Evolutionary conservation across 768 basidiomycete species (phyloP).

Genomic region (Kwoniella mangroviensis): DNA sequence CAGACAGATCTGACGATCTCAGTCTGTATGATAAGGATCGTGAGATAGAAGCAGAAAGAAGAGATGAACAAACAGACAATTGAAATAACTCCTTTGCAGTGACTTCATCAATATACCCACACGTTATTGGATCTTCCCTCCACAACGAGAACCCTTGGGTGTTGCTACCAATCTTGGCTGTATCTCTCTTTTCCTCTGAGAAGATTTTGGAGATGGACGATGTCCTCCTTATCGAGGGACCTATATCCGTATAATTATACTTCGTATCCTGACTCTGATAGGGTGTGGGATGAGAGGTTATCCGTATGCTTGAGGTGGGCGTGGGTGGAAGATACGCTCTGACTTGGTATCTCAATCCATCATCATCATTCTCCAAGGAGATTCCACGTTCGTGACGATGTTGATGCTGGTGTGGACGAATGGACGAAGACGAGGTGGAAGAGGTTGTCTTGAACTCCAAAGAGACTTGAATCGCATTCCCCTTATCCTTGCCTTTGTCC

Average conservation of each 20-base stretch:
- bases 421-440: neutral
- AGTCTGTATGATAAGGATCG: too few relatives aligned
- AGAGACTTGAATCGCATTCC: too few relatives aligned
- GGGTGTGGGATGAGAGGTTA: constrained; percentile 1
- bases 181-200: constrained; percentile 5
- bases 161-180: neutral
- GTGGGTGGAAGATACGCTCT: neutral
- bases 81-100: constrained; percentile 10
- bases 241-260: constrained; percentile 11
- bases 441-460: too few relatives aligned
- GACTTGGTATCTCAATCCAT: neutral
- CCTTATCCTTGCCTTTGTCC: neutral
- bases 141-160: neutral
- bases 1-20: too few relatives aligned
- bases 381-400: too few relatives aligned
- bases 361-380: neutral
- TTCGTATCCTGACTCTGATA: neutral
- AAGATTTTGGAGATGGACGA: constrained; percentile 17
- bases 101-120: constrained; percentile 18
- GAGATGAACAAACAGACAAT: constrained; percentile 4
- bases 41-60: neutral
- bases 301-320: neutral
- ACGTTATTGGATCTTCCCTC: constrained; percentile 22
- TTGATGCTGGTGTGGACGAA: too few relatives aligned
- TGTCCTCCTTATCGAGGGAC: constrained; percentile 12